Evolutionary conservation across 108 stramenopile species (phyloP), one percentile per base, ranked within the genome.

Genomic region (Craspedostauros australis): DNA sequence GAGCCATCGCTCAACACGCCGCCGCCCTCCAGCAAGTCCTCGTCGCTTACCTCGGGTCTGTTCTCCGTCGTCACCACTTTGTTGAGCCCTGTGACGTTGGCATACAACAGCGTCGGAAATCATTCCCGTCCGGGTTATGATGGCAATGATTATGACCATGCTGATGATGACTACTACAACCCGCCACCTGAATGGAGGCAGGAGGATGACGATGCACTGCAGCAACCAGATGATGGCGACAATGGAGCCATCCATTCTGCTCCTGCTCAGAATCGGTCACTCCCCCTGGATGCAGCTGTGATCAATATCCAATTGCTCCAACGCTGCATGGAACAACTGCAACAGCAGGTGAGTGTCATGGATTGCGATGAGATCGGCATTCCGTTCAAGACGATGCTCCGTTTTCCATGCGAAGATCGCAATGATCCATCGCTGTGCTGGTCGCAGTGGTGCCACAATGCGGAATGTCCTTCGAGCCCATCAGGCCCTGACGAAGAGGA

Each of bases 111-210:
- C n/a, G n/a, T n/a, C n/a, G n/a, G n/a, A n/a, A n/a, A n/a, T n/a
- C n/a, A n/a, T n/a, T n/a, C n/a, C n/a, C n/a, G n/a, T n/a, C n/a
- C n/a, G n/a, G n/a, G n/a, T n/a, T n/a, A n/a, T n/a, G n/a, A n/a
- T n/a, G n/a, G n/a, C n/a, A n/a, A n/a, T n/a, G n/a, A n/a, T n/a
- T n/a, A n/a, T n/a, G n/a, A n/a, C n/a, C n/a, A n/a, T n/a, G n/a
- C n/a, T n/a, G n/a, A n/a, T n/a, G n/a, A n/a, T n/a, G n/a, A n/a
- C n/a, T n/a, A n/a, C n/a, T n/a, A n/a, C n/a, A n/a, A n/a, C n/a
- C n/a, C n/a, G n/a, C n/a, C n/a, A n/a, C n/a, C n/a, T n/a, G 39
- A 54, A 12, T 54, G 53, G 53, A 25, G 21, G 7, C 53, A 54
- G 28, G 53, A 54, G 3, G 53, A 26, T 12, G 53, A 54, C 25